Conservation (phyloP, 169 alveolate genomes). For the Plasmodium reichenowi region DNA sequence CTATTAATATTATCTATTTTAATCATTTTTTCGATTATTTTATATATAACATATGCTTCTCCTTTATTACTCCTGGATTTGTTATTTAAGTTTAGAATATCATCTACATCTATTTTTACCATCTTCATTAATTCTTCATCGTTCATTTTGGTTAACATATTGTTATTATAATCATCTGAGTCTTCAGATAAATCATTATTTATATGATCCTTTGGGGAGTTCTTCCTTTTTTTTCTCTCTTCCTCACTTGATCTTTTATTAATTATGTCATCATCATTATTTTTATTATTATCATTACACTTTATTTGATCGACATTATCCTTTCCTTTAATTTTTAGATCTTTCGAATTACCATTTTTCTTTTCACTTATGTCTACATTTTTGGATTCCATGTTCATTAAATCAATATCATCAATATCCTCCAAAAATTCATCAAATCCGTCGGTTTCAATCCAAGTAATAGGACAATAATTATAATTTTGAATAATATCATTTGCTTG, state of each 20-base stretch:
- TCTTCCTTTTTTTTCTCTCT: not conserved
- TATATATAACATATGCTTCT: constrained; percentile 71
- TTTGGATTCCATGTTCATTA: constrained; percentile 38
- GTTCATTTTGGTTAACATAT: not conserved
- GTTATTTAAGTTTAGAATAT: constrained; percentile 40
- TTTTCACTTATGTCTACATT: constrained; percentile 35
- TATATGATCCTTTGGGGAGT: too few relatives aligned
- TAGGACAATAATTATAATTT: constrained; percentile 31
- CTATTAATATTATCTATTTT: constrained; percentile 15
- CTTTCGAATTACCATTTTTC: not conserved
- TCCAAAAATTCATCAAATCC: constrained; percentile 73
- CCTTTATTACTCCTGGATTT: constrained; percentile 66
- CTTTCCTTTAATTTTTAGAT: not conserved
- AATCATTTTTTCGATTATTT: constrained; percentile 44
- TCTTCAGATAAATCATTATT: not conserved
- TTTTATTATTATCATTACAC: not conserved
- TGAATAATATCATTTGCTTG: not conserved
- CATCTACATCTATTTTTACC: constrained; percentile 51
- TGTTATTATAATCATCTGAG: not conserved
- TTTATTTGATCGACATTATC: not conserved
- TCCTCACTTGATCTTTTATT: too few relatives aligned
- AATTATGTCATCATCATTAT: not conserved
- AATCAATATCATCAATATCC: constrained; percentile 51
- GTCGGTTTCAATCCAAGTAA: constrained; percentile 63
- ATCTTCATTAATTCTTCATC: constrained; percentile 21